Base-by-base conservation (phyloP, 176 grass and related monocot species). In the Cenchrus americanus region DNA sequence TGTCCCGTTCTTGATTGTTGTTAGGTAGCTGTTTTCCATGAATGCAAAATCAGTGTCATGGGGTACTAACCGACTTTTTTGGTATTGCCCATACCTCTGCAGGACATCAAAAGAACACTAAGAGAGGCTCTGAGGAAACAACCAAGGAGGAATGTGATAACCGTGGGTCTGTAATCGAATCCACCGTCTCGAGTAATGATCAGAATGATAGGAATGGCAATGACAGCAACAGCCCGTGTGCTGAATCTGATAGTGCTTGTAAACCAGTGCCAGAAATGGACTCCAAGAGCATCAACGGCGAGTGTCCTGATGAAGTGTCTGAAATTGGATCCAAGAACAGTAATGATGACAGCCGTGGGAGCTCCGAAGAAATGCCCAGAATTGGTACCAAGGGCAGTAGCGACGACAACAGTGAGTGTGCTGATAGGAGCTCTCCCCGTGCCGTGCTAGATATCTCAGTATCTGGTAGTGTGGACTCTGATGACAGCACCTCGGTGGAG, bases 381-480 rank as follows among this genome's bases (percentile, higher is more conserved):
- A 10, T 78, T 54, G 69, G 62, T 18, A 73, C 67, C 40, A 90
- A 78, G 54, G 46, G 51, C 26, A 73, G 32, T 0, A 83, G 19
- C 4, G 80, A 77, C 5, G 57, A 21, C 8, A 91, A 77, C 59
- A 86, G 72, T 11, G 87, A 90, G 27, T 69, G 80, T 55, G 68
- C 71, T 21, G 78, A 78, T 30, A 81, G 87, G 53, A 85, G 81
- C 71, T 97, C 94, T 54, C 91, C 89, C 0, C 77, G 90, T 12
- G 84, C 89, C 4, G 86, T 91, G 4, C 65, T 97, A 17, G 94
- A 90, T 51, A 84, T 92, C 51, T 80, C 89, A 26, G 73, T 90
- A 30, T 88, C 87, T 0, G 83, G 71, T 17, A 84, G 88, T 7
- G 14, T 83, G 7, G 89, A 87, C 63, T 94, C 91, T 0, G 93